Base-by-base conservation (phyloP, 106 monocot species). In the Dendrobium officinale region DNA sequence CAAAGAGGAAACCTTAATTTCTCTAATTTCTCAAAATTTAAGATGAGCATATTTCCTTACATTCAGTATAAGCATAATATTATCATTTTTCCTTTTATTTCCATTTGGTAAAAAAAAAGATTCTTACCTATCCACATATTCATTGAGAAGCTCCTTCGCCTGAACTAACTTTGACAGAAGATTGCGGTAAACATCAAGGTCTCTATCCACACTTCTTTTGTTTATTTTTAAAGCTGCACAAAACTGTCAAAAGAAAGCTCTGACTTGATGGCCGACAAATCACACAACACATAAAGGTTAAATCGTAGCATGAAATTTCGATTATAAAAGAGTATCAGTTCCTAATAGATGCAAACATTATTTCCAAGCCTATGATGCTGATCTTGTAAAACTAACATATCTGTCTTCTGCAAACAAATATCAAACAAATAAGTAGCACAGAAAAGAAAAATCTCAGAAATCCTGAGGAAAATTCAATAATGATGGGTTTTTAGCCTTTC, bases 81-180 rank as follows among this genome's bases (percentile, higher is more conserved):
- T 45, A 45, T 56, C 19, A 17, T 15, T 15, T 56, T 15, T 56
- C 19, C 15, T 56, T 56, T 56, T 56, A 17, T 56, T 56, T 56
- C 13, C 19, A 15, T 0, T 19, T 56, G 18, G 19, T 0, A 10
- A 54, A 54, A 54, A 56, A 11, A 56, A 17, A 56, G 26, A 64
- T 13, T 77, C 45, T 80, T 88, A 94, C 97, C 97, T 94, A 29
- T 92, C 92, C 10, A 94, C 86, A 76, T 92, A 97, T 83, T 97
- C 97, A 85, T 91, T 97, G 37, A 97, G 86, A 42, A 97, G 94
- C 81, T 97, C 97, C 84, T 97, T 97, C 19, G 97, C 97, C 84
- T 97, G 97, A 29, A 97, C 97, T 84, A 97, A 82, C 72, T 97
- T 97, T 4, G 92, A 89, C 18, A 98, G 92, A 85, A 98, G 89